Base-by-base conservation (phyloP, 2,329 filamentous ascomycete genomes). In the Zalaria obscura region DNA sequence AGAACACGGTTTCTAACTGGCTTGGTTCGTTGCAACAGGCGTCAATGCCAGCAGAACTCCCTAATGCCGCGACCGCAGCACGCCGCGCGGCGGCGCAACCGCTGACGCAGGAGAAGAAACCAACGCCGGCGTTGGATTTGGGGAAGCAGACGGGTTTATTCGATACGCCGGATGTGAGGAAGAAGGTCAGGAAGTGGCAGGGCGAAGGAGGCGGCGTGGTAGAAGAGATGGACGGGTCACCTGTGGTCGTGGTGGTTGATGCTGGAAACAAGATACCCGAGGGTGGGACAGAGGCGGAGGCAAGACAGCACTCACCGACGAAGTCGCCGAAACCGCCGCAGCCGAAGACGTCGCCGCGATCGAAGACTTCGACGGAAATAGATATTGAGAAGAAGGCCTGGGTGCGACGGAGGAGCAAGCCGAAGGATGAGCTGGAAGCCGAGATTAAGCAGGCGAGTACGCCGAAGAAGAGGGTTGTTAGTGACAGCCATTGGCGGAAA, bases 401-500 rank as follows among this genome's bases (percentile, higher is more conserved):
- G 55, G 51, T 61, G 5, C 49, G 57, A 8, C 49, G 57, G 39
- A 57, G 54, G 44, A 57, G 52, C 44, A 58, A 55, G 41, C 48
- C 53, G 4, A 49, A 52, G 26, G 62, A 62, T 39, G 59, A 63
- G 43, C 52, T 67, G 36, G 59, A 67, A 39, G 57, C 61, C 8
- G 67, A 70, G 5, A 59, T 59, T 45, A 66, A 56, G 55, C 66
- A 62, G 51, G 69, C 62, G 56, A 76, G 69, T 39, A 76, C 84
- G 36, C 89, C 89, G 10, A 87, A 85, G 64, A 95, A 93, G 69
- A 77, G 88, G 48, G 85, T 96, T 41, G 77, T 95, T 46, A 95
- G 88, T 58, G 89, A 96, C 63, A 82, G 83, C 41, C 84, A 94
- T 63, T 96, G 89, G 83, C 51, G 56, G 26, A 54, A 53, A 40